These are phyloP conservation scores for Hypoxylon sp. DNA, from an alignment of 2,329 filamentous ascomycete species.

Conservation along the genomic window DNA sequence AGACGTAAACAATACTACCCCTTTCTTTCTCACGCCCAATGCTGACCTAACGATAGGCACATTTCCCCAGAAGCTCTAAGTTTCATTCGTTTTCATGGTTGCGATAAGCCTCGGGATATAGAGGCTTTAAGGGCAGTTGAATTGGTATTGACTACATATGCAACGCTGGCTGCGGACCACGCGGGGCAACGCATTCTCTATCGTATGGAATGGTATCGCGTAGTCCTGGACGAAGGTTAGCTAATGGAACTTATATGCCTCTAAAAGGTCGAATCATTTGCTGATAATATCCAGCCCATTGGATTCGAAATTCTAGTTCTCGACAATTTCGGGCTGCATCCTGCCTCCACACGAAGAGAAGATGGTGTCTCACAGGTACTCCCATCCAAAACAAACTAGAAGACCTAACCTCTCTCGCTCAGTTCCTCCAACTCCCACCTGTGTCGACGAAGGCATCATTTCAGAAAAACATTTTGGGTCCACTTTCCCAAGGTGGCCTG, in stretches of 20 bases:
- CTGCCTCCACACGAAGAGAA: slow-evolving; percentile 40
- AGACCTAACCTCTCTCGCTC: slow-evolving; percentile 57
- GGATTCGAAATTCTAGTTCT: slow-evolving; percentile 13
- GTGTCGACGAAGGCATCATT: slow-evolving; percentile 10
- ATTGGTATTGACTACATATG: slow-evolving; percentile 54
- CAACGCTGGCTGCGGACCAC: slow-evolving; percentile 52
- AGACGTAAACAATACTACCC: not conserved
- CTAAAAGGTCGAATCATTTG: slow-evolving; percentile 18
- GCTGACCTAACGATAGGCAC: slow-evolving; percentile 10
- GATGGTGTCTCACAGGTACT: slow-evolving; percentile 61
- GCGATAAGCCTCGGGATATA: slow-evolving; percentile 19
- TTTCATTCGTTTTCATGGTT: slow-evolving; percentile 44
- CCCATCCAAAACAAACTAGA: slow-evolving; percentile 60
- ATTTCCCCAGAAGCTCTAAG: slow-evolving; percentile 8
- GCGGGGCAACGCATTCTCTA: slow-evolving; percentile 33
- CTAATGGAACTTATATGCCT: not conserved
- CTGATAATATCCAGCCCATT: slow-evolving; percentile 45
- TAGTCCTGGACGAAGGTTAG: slow-evolving; percentile 61
- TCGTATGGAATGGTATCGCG: slow-evolving; percentile 51
- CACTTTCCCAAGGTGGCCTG: slow-evolving; percentile 17
- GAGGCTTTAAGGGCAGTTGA: slow-evolving; percentile 46
- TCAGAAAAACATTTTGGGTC: slow-evolving; percentile 35
- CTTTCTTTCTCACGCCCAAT: not conserved
- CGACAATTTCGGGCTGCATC: slow-evolving; percentile 35
- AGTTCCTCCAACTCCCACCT: slow-evolving; percentile 54